Conservation (phyloP, 164 flowering plant genomes). For the Macadamia tetraphylla region DNA sequence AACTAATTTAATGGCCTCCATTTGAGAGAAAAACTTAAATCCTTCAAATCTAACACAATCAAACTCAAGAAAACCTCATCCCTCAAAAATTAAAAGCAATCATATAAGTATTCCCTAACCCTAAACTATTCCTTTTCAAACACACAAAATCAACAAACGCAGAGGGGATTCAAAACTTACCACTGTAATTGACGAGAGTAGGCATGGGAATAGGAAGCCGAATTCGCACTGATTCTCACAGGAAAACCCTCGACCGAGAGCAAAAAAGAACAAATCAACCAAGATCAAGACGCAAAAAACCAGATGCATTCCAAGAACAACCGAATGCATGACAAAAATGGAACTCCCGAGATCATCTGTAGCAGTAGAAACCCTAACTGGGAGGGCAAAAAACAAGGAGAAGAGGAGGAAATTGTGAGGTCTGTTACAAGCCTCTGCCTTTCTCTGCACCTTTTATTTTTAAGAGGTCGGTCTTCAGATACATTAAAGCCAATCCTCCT, state of each 20-base stretch:
- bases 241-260: conserved; percentile 10
- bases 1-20: too few species aligned
- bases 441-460: neutral
- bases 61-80: neutral
- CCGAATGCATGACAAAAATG: conserved; percentile 21
- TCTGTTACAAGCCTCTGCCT: neutral
- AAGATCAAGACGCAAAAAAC: neutral
- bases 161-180: conserved; percentile 15
- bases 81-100: neutral
- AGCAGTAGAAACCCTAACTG: conserved; percentile 6
- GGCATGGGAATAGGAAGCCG: conserved; percentile 23
- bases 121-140: neutral
- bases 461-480: neutral
- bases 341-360: neutral
- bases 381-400: conserved; percentile 10
- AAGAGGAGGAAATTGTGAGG: neutral
- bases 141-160: neutral
- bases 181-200: conserved; percentile 26
- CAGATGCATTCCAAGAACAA: neutral
- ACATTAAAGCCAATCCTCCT: neutral
- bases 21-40: neutral
- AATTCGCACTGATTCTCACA: conserved; percentile 2
- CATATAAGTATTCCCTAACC: neutral
- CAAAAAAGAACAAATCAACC: conserved; percentile 7
- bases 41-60: neutral